Base-by-base conservation (phyloP, 352 stramenopile genomes). In the Pythium dissimile region DNA sequence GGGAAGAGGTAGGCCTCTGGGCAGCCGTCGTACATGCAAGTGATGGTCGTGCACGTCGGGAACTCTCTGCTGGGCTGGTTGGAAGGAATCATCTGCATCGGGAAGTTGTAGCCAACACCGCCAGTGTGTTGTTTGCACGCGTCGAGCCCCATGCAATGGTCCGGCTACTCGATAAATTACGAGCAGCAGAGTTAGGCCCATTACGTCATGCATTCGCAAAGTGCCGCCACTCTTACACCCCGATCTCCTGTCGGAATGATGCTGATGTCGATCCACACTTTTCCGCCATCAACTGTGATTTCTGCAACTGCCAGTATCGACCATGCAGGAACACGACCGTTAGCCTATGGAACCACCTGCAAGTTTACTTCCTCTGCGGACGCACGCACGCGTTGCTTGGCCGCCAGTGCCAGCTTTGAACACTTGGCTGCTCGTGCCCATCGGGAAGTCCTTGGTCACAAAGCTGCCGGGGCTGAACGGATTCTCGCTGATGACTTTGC, bases 1-100 rank as follows among this genome's bases (percentile, higher is more conserved):
- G 82, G 82, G 59, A 72, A 88, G 35, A 77, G 66, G 57, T 92
- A 92, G 2, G 70, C 82, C 37, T 89, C 82, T 0, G 62, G 51
- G 42, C 82, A 92, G 13, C 72, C 73, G 34, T 81, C 70, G 3
- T 50, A 38, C 2, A 84, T 60, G 55, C 82, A 92, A 5, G 71
- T 72, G 62, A 89, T 60, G 5, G 73, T 68, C 0, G 24, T 24
- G 62, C 79, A 89, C 7, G 66, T 67, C 2, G 44, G 49, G 65
- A 77, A 89, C 8, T 5, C 1, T 9, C 11, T 4, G 20, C 41
- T 44, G 13, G 49, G n/a, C 1, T 21, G 42, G 16, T 26, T 16
- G 10, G 31, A 47, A 8, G 77, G 77, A 1, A 64, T 59, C 48
- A 89, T 84, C 60, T 81, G 65, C 76, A 91, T 83, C 16, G 81